These are phyloP conservation scores for Periglandula ipomoeae DNA, from an alignment of 2,329 filamentous ascomycete genomes.

Conservation along the genomic window DNA sequence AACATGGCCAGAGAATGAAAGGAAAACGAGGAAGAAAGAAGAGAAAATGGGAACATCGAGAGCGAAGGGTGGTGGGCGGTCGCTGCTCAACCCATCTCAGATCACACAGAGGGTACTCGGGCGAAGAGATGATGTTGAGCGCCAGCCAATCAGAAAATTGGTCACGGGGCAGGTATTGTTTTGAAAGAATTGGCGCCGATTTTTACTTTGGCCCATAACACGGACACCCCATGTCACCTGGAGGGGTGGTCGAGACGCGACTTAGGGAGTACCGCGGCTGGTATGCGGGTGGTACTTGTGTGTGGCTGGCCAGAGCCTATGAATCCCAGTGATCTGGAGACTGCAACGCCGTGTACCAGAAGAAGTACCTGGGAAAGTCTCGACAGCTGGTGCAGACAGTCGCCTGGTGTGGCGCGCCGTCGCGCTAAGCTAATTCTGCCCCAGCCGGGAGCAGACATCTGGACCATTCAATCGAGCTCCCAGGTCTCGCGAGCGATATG, in stretches of 20 bases:
- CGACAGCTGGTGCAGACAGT: neutral
- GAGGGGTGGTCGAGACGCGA: neutral
- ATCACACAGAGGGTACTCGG: slow-evolving; percentile 26
- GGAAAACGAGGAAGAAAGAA: slow-evolving; percentile 18
- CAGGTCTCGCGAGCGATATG: neutral
- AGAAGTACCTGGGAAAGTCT: neutral
- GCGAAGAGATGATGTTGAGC: slow-evolving; percentile 23
- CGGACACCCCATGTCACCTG: slow-evolving; percentile 4
- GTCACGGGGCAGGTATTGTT: slow-evolving; percentile 25
- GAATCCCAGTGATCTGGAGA: no score
- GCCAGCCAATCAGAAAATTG: slow-evolving; percentile 31
- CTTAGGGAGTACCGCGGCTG: neutral
- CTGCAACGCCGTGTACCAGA: neutral
- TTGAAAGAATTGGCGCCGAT: slow-evolving; percentile 24
- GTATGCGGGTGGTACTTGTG: neutral
- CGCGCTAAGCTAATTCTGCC: slow-evolving; percentile 1
- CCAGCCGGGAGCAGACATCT: slow-evolving; percentile 8
- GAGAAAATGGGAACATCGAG: slow-evolving; percentile 10
- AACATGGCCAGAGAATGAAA: slow-evolving; percentile 6
- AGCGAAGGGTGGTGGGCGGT: slow-evolving; percentile 13
- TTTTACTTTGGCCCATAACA: slow-evolving; percentile 17
- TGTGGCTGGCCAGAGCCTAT: no score
- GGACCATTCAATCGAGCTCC: neutral
- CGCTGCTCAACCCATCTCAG: slow-evolving; percentile 15
- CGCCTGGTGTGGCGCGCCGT: slow-evolving; percentile 13